phyloP scores from a whole-genome alignment of 1,284 basidiomycete species.

The Rhodotorula sp. region DNA sequence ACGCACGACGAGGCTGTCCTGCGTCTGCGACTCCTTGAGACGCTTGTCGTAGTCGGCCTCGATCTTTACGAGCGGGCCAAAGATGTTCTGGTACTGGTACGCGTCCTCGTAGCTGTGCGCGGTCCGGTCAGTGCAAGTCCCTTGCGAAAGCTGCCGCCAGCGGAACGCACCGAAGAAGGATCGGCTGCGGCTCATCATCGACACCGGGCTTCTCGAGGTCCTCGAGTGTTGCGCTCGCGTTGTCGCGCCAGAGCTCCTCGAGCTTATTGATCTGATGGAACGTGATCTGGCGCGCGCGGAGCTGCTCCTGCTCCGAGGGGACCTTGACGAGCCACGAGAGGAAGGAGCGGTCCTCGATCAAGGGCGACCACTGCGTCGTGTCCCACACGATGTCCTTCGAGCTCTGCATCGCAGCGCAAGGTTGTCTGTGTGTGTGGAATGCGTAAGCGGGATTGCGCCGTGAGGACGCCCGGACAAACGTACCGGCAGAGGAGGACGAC shows the following conservation, averaged over 20 bases:
- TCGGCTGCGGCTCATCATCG: slow-evolving; percentile 92
- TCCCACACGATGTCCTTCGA: slow-evolving; percentile 99
- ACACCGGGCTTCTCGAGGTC: slow-evolving; percentile 96
- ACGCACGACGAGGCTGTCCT: slow-evolving; percentile 90
- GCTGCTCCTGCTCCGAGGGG: slow-evolving; percentile 90
- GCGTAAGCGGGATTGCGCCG: neutral
- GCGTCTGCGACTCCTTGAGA: slow-evolving; percentile 96
- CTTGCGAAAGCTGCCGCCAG: too few relatives aligned
- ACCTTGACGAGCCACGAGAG: slow-evolving; percentile 98
- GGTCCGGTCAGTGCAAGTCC: neutral
- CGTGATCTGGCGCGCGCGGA: slow-evolving; percentile 91
- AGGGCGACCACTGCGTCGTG: slow-evolving; percentile 92
- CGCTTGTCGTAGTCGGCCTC: slow-evolving; percentile 99
- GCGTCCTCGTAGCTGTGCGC: slow-evolving; percentile 81
- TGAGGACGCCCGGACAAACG: slow-evolving; percentile 46
- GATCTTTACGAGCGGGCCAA: slow-evolving; percentile 97
- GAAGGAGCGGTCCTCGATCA: slow-evolving; percentile 97
- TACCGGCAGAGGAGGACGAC: slow-evolving; percentile 97
- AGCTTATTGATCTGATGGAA: slow-evolving; percentile 95
- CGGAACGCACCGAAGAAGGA: slow-evolving; percentile 64
- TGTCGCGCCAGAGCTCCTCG: slow-evolving; percentile 97
- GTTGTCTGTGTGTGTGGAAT: slow-evolving; percentile 65
- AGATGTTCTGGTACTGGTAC: slow-evolving; percentile 99
- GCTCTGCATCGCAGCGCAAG: slow-evolving; percentile 82
- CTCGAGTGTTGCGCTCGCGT: slow-evolving; percentile 88